These are phyloP conservation scores for Zea mays DNA, from an alignment of 176 grass and related monocot species.

Conservation along the genomic window DNA sequence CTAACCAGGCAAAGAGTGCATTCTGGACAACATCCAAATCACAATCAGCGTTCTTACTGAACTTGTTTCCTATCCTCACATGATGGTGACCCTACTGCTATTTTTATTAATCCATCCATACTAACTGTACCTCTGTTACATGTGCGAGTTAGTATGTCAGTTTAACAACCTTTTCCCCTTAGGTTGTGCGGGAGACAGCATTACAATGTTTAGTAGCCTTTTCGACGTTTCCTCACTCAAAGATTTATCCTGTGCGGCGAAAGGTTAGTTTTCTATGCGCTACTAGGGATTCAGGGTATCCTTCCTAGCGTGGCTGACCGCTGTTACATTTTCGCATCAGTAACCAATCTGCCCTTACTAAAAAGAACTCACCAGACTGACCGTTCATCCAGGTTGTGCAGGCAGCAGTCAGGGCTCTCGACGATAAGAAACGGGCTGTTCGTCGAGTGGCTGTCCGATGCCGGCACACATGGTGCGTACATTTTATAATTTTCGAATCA, in stretches of 20 bases:
- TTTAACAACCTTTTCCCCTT: conserved; percentile 32
- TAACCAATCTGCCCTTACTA: not conserved
- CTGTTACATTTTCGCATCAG: not conserved
- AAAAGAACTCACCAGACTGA: conserved; percentile 26
- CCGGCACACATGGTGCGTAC: conserved; percentile 74
- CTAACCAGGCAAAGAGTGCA: conserved; percentile 66
- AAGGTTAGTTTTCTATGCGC: conserved; percentile 53
- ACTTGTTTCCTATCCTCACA: conserved; percentile 78
- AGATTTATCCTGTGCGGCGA: conserved; percentile 71
- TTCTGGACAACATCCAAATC: conserved; percentile 77
- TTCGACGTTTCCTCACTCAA: conserved; percentile 81
- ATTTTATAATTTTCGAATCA: not conserved
- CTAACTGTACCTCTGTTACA: conserved; percentile 23
- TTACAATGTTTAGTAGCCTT: conserved; percentile 86
- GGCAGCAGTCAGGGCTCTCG: conserved; percentile 76
- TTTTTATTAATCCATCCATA: conserved; percentile 20
- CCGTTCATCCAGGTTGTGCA: conserved; percentile 55
- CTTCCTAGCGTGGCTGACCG: conserved; percentile 19
- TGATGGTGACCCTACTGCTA: conserved; percentile 62
- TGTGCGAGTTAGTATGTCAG: conserved; percentile 32
- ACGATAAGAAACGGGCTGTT: conserved; percentile 79
- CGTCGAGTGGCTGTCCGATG: conserved; percentile 85
- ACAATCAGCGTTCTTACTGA: conserved; percentile 52
- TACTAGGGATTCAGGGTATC: not conserved
- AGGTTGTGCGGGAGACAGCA: conserved; percentile 92